Evolutionary conservation across 192 early-diverging fungal genomes (phyloP), one percentile per base, ranked within the genome.

Genomic region (Linnemannia hyalina): DNA sequence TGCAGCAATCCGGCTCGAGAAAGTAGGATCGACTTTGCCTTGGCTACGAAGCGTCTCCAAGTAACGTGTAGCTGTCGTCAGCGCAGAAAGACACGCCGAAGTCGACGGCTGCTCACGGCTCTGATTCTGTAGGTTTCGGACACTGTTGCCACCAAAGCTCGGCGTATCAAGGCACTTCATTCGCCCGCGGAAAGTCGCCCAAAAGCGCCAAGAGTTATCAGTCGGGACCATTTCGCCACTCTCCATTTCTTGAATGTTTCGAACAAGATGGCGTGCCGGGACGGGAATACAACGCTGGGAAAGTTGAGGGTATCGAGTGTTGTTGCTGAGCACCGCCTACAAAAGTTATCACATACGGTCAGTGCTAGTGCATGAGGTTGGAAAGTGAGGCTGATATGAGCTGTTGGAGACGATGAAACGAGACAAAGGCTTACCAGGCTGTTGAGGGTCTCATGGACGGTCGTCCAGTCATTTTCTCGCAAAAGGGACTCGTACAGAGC

Each of bases 361-460:
- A 22, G 16, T 29, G 18, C 32, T 35, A 71, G 11, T 26, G 16
- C n/a, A 13, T 8, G 60, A 9, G 4, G 26, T 4, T 57, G 11
- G 60, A 10, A 18, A 16, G 15, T 18, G 60, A 55, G 60, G 15
- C 32, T 8, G 13, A 13, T 52, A 29, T 32, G 11, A 10, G 60
- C 55, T 26, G 13, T 32, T 23, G 11, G 26, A 65, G 20, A 65
- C 57, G 3, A 20, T 32, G 6, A 35, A 15, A 32, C 11, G 35
- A 42, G 35, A 47, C 6, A 52, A 36, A 6, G 49, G n/a, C 41
- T 60, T 82, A 82, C 81, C 81, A 77, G 26, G 35, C 57, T 82
- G 23, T 74, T 68, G n/a, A 82, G 29, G n/a, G 70, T 74, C 18
- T 26, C 70, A 38, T 82, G 76, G 35, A 76, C 29, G 13, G 77